Evolutionary conservation across 176 grass and related monocot genomes (phyloP), one percentile per base, ranked within the genome.

Genomic region (Aegilops tauschii): DNA sequence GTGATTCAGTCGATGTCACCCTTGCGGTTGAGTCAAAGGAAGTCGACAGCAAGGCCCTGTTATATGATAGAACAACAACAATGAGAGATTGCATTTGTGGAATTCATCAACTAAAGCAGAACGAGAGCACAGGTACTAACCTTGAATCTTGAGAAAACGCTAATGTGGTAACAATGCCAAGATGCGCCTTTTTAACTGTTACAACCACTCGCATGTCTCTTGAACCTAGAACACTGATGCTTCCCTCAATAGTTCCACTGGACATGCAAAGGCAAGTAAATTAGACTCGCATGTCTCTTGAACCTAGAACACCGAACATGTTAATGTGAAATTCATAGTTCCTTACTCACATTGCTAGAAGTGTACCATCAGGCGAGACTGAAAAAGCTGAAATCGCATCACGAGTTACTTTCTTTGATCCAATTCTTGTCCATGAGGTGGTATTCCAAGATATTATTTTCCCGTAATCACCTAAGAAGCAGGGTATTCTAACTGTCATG

Each of bases 371-470:
- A 62, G 87, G 73, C 0, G 97, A 96, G 17, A 96, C 87, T 86
- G 88, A 81, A 56, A 99, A 96, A 54, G 97, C 94, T 44, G 97
- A 99, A 90, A 96, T 96, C 35, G 92, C 90, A n/a, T 96, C 97
- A 29, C 88, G 87, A 67, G 84, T 85, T 89, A 94, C 77, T 80
- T 80, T 96, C 89, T 96, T 99, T 65, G 94, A 87, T 58, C 87
- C 80, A 39, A 93, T 84, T 93, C 94, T 91, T 34, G 85, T 90
- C 97, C 97, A 94, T 18, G 92, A 89, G 85, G 75, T 80, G 58
- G 92, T 89, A 90, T 94, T 86, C 97, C 97, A 99, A 93, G 92
- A 94, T 17, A 99, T 83, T 91, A 99, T 90, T 90, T 93, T 97
- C 64, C 87, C 90, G 82, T 92, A 92, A 82, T 93, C 87, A 91